Evolutionary conservation across 2,329 filamentous ascomycete species (phyloP), one percentile per base, ranked within the genome.

Genomic region (Fusarium heterosporum): DNA sequence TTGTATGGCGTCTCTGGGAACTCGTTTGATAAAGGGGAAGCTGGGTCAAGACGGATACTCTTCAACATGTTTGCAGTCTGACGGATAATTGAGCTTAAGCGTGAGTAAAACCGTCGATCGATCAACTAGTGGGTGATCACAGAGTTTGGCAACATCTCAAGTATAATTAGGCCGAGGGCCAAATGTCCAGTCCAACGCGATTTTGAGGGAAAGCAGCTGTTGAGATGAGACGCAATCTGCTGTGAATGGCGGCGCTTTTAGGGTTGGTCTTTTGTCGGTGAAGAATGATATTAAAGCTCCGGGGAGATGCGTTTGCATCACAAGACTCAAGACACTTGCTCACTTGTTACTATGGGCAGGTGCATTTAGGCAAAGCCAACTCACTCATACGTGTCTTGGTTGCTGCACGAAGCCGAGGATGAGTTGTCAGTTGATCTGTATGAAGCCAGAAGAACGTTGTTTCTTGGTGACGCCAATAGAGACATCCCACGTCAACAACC

Each of bases 391-490:
- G 39, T 57, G 39, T 36, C 55, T 45, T 9, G 38, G 36, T 42
- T 62, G 32, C 32, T 62, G 51, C 62, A 40, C 49, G 47, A 54
- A 52, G 50, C 32, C 32, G 51, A 25, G 8, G 36, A 43, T 61
- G 60, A 57, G 53, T 50, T 65, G 60, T 67, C 54, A 50, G 53
- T 40, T 28, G 38, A 36, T 43, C 36, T 36, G 46, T 43, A 17
- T 11, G 8, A 46, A 26, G 45, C 25, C 36, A 47, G 19, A 32
- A 28, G 39, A 58, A 26, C 40, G 13, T 29, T 47, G 14, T 14
- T 17, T 28, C 12, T 25, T n/a, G 8, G 12, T 26, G 43, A 38
- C 26, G 19, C 30, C 25, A 47, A 16, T 32, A 16, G 41, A 28
- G 42, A 43, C 12, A 40, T 26, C 25, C 45, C 19, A 17, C 7